A percentile compares a stretch with the other conserved stretches of the same genome.
These are phyloP conservation scores for Ceratopteris richardii DNA, from an alignment of 75 land plant genomes.

Conservation along the genomic window DNA sequence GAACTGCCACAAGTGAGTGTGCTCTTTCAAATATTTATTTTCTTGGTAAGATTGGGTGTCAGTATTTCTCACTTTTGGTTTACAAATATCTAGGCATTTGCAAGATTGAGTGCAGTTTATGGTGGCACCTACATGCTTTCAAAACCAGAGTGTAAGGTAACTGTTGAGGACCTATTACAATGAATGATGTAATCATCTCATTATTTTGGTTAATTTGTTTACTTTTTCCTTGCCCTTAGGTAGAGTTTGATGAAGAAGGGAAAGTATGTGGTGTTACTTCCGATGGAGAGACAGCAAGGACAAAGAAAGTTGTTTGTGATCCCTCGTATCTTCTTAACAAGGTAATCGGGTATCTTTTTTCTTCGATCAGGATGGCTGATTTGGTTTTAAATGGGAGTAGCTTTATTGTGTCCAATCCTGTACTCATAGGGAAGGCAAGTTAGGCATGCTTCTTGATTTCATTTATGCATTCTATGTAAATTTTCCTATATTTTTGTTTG, in stretches of 20 bases:
- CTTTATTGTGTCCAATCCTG: too few relatives aligned
- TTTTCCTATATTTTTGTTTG: too few relatives aligned
- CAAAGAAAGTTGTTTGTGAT: constrained; percentile 92
- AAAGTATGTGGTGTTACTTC: constrained; percentile 84
- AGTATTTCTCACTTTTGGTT: background rate
- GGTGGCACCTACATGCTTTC: constrained; percentile 95
- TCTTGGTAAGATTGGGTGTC: too few relatives aligned
- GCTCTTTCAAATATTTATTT: too few relatives aligned
- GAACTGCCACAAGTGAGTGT: constrained; percentile 82
- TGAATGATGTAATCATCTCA: too few relatives aligned
- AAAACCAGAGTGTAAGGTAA: constrained; percentile 95
- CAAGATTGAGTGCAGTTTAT: constrained; percentile 91
- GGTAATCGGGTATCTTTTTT: constrained; percentile 27
- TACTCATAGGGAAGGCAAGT: too few relatives aligned
- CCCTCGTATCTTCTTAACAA: constrained; percentile 81
- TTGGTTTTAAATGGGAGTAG: too few relatives aligned
- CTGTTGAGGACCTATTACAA: too few relatives aligned
- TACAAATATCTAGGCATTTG: constrained; percentile 52
- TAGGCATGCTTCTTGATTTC: too few relatives aligned
- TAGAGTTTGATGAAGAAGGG: constrained; percentile 79
- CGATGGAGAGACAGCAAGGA: constrained; percentile 88
- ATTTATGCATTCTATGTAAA: too few relatives aligned
- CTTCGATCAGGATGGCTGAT: too few relatives aligned
- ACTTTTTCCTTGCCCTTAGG: constrained; percentile 20
- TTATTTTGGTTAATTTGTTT: too few relatives aligned